Evolutionary conservation across 2,329 filamentous ascomycete genomes (phyloP).

Genomic region (Verticillium klebahnii): DNA sequence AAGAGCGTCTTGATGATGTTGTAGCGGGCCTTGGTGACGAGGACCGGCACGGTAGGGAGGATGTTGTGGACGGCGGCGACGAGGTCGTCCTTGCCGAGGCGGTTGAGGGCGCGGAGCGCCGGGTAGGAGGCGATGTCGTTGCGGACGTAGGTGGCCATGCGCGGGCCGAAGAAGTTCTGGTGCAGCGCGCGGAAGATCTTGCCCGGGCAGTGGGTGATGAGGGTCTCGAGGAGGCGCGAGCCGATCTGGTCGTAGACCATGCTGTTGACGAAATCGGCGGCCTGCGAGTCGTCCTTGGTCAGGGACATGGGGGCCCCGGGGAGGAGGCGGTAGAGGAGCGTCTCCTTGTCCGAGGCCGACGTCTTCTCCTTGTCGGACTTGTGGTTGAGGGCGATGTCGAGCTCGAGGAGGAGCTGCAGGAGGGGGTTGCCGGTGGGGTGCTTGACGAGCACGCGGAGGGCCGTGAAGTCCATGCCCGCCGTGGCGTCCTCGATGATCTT

Average conservation of each 20-base stretch:
- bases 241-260: slow-evolving; percentile 88
- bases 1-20: slow-evolving; percentile 78
- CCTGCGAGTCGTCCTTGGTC: slow-evolving; percentile 66
- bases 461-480: slow-evolving; percentile 69
- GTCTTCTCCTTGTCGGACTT: slow-evolving; percentile 47
- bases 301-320: slow-evolving; percentile 71
- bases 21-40: slow-evolving; percentile 72
- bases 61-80: slow-evolving; percentile 68
- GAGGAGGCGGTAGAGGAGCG: slow-evolving; percentile 72
- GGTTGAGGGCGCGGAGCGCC: slow-evolving; percentile 74
- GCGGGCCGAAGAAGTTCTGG: slow-evolving; percentile 70
- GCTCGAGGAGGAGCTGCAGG: slow-evolving; percentile 81
- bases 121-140: slow-evolving; percentile 91
- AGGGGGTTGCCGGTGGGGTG: slow-evolving; percentile 91
- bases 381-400: slow-evolving; percentile 73
- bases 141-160: slow-evolving; percentile 74
- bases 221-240: slow-evolving; percentile 82
- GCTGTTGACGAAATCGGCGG: slow-evolving; percentile 73
- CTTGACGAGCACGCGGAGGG: slow-evolving; percentile 76
- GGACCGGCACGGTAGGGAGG: slow-evolving; percentile 63
- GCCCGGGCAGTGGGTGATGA: slow-evolving; percentile 74
- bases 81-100: slow-evolving; percentile 83
- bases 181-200: slow-evolving; percentile 90
- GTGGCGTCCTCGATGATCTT: slow-evolving; percentile 80
- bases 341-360: slow-evolving; percentile 31